These are phyloP conservation scores for Fusarium poae DNA, from an alignment of 2,329 filamentous ascomycete species.

Conservation along the genomic window DNA sequence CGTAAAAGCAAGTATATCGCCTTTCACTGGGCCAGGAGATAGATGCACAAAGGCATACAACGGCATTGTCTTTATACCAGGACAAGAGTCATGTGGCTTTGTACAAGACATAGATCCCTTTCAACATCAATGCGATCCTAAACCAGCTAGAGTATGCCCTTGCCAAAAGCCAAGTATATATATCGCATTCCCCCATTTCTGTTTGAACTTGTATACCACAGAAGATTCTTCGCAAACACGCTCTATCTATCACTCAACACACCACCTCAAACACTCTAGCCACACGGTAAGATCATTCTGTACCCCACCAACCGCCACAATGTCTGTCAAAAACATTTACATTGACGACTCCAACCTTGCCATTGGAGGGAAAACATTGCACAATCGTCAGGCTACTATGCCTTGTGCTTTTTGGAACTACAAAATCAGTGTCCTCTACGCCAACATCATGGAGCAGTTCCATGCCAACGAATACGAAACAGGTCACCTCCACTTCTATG, in stretches of 20 bases:
- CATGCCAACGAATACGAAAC: too few species aligned
- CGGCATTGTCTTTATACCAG: not conserved
- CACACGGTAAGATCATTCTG: not conserved
- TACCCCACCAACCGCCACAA: not conserved
- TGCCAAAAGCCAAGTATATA: not conserved
- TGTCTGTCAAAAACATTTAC: not conserved
- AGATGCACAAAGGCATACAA: not conserved
- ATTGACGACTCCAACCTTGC: not conserved
- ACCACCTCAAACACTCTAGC: not conserved
- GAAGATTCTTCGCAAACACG: not conserved
- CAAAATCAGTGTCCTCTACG: too few species aligned
- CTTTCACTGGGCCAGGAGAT: not conserved
- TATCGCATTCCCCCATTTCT: not conserved
- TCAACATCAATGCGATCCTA: not conserved
- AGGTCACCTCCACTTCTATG: not conserved
- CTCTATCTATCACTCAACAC: accelerated
- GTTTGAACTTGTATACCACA: not conserved
- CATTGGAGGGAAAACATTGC: not conserved
- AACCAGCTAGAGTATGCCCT: too few species aligned
- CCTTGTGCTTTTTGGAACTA: not conserved
- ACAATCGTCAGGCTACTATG: not conserved
- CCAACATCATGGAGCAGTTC: not conserved
- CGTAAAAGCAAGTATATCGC: not conserved
- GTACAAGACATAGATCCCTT: not conserved
- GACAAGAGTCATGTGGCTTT: not conserved